Base-by-base conservation (phyloP, 129 eudicot genomes). In the Mikania micrantha region DNA sequence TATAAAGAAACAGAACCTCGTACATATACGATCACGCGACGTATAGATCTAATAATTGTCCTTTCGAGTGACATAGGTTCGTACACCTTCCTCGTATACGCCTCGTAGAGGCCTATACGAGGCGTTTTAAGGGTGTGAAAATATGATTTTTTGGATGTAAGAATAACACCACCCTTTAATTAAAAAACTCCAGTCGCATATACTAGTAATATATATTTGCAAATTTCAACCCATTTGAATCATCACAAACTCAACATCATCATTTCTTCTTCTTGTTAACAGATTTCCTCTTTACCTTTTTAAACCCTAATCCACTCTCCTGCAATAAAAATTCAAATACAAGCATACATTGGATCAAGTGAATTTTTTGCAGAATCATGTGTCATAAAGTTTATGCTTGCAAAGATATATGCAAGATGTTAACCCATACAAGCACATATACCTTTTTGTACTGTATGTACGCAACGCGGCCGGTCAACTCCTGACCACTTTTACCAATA, bases 401-500 rank as follows among this genome's bases (percentile, higher is more conserved):
- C 52, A 56, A 9, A 38, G 7, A 22, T 38, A 7, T 6, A 53
- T 35, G 53, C 25, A 53, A 36, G 40, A 52, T 28, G n/a, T 1
- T 4, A 70, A 48, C 5, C 25, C 63, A 63, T 39, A 1, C 11
- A 42, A 38, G 27, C 3, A n/a, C 17, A 38, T 5, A 12, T 85
- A 92, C 96, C 98, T 84, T 88, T 73, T 38, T 88, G 79, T 83
- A 92, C 50, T 67, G 84, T 17, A 71, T 82, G 77, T 92, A 92
- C 53, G 96, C 96, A 68, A 56, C 70, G 88, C 64, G 85, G 36
- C 98, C 96, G 11, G 80, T 83, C 83, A 88, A 66, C 82, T 92
- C 98, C 70, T 82, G 74, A n/a, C 98, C 95, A 47, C 32, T 78
- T 80, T 78, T 82, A 60, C 73, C 71, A 31, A 88, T 83, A 69